Evolutionary conservation across 176 grass and related monocot species (phyloP), one percentile per base, ranked within the genome.

Genomic region (Zea luxurians): DNA sequence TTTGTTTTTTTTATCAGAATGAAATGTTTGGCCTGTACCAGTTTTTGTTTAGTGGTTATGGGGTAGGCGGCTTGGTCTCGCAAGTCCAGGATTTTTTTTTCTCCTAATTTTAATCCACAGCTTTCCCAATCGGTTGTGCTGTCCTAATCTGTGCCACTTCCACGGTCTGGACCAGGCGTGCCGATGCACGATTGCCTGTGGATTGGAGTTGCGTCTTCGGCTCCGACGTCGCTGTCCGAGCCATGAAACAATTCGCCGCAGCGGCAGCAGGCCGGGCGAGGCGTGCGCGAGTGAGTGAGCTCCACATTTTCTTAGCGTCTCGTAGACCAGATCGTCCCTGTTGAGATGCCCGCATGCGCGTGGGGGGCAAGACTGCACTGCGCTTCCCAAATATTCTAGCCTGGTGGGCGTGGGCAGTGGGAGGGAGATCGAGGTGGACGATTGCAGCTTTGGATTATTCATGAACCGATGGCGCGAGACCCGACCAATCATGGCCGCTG

Each of bases 201-300:
- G 27, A 27, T 27, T 27, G 27, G 27, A 27, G 27, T 27, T 27
- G 27, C n/a, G 3, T 35, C 40, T 59, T 37, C 4, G n/a, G 82
- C 13, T 84, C 54, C 2, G 2, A 44, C 3, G 75, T 54, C 80
- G 52, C 62, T 66, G 2, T 17, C 36, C 0, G 11, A 49, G 75
- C 34, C 42, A 57, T 8, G 80, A 43, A 45, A 47, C 66, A 79
- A 49, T 20, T 80, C 70, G 76, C 27, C 81, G 63, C 66, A 47
- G 59, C 59, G 66, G 43, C 66, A 45, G 65, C 65, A 2, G 4
- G n/a, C 65, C 8, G 21, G 3, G 44, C 69, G 42, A 27, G 27
- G 27, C 27, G 27, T 27, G 27, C 27, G n/a, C n/a, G n/a, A n/a
- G n/a, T n/a, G n/a, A n/a, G n/a, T n/a, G 27, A 27, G 27, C 1